Conservation (phyloP, 2,329 filamentous ascomycete genomes). For the Rutstroemia sp. region DNA sequence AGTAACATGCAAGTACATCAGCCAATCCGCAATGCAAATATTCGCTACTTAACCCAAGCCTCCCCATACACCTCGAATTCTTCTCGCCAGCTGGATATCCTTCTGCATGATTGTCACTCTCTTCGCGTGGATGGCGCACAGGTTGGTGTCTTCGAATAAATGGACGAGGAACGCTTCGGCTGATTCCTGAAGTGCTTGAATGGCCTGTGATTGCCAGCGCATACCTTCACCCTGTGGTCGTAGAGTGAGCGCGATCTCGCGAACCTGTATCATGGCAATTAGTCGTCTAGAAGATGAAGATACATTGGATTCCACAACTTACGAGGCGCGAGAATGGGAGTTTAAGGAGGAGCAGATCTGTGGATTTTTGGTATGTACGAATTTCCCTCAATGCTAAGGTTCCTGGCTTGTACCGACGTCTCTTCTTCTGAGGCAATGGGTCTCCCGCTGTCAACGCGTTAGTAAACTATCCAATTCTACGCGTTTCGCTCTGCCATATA, state of each 20-base stretch:
- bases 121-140: constrained; percentile 95
- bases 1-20: not conserved
- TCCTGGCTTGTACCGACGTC: constrained; percentile 65
- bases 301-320: constrained; percentile 8
- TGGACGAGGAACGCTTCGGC: constrained; percentile 95
- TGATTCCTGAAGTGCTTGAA: constrained; percentile 87
- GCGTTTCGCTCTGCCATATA: too few relatives aligned
- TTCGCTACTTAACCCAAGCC: constrained; percentile 43
- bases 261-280: constrained; percentile 38
- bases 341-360: constrained; percentile 77
- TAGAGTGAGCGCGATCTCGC: constrained; percentile 64
- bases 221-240: constrained; percentile 61
- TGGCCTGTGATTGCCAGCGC: constrained; percentile 93
- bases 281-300: too few relatives aligned
- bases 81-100: constrained; percentile 85
- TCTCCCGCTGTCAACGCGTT: constrained; percentile 53
- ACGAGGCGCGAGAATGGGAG: constrained; percentile 74
- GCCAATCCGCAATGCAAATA: not conserved
- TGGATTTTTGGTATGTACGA: constrained; percentile 79
- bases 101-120: constrained; percentile 97
- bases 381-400: constrained; percentile 90
- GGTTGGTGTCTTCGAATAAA: constrained; percentile 92
- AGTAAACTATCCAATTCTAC: not conserved
- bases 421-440: constrained; percentile 55
- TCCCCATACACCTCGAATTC: constrained; percentile 73